Evolutionary conservation across 257 asterid genomes (phyloP).

Genomic region (Solanum boliviense): DNA sequence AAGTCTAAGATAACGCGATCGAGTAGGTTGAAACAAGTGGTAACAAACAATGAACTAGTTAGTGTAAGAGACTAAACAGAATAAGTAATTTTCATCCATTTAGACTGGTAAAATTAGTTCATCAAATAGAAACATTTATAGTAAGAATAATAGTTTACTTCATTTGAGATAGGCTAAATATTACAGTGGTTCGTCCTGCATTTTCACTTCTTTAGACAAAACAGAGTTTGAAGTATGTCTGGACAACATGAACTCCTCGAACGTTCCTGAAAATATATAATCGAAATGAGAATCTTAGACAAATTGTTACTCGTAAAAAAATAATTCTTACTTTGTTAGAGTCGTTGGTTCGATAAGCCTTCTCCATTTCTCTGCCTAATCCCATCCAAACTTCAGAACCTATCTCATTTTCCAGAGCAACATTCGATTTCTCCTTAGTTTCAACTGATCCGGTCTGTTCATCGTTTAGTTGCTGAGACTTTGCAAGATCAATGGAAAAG

Average conservation of each 20-base stretch:
- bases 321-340: constrained; percentile 11
- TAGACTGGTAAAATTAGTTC: background rate
- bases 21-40: background rate
- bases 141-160: background rate
- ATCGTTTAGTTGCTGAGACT: constrained; percentile 10
- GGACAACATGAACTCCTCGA: background rate
- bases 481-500: constrained; percentile 45
- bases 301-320: background rate
- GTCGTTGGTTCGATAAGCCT: background rate
- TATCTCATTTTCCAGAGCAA: constrained; percentile 7
- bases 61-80: background rate
- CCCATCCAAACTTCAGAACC: constrained; percentile 27
- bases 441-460: background rate
- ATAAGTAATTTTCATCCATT: background rate
- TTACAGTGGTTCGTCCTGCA: background rate
- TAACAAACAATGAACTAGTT: background rate
- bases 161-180: background rate
- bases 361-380: constrained; percentile 9
- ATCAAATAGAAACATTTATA: background rate
- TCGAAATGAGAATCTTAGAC: background rate
- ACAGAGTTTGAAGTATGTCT: background rate
- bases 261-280: background rate
- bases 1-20: background rate
- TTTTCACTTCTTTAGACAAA: background rate
- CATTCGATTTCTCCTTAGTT: background rate